Conservation (phyloP, 1,284 basidiomycete species). For the Anthracocystis walkeri region DNA sequence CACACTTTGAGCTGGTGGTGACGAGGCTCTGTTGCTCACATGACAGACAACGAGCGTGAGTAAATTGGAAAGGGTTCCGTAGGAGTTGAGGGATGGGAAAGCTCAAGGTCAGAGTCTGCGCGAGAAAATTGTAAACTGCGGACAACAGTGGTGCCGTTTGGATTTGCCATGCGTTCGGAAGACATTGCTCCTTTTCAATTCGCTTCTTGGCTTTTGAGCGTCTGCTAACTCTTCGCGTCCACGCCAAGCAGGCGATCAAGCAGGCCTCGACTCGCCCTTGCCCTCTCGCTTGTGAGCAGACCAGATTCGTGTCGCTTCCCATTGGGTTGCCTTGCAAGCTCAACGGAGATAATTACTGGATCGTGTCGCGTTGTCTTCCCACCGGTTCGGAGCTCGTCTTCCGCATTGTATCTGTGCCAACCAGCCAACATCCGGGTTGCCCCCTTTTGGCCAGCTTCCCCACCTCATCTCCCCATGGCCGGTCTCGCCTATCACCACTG, state of each 20-base stretch:
- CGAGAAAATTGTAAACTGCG: neutral
- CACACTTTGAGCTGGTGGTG: neutral
- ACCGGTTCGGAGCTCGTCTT: slow-evolving; percentile 24
- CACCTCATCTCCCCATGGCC: neutral
- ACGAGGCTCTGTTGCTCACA: slow-evolving; percentile 1
- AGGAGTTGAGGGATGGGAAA: neutral
- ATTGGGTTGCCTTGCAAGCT: neutral
- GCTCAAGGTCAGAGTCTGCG: neutral
- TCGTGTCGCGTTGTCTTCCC: slow-evolving; percentile 21
- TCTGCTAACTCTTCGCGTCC: neutral
- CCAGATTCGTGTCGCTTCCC: neutral
- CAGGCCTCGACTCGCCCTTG: slow-evolving; percentile 10
- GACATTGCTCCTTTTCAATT: slow-evolving; percentile 47
- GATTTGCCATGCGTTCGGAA: slow-evolving; percentile 34
- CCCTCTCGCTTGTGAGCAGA: neutral
- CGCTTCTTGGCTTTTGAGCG: slow-evolving; percentile 1
- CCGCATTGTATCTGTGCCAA: slow-evolving; percentile 11
- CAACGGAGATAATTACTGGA: neutral
- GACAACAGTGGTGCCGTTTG: neutral
- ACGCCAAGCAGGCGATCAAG: neutral
- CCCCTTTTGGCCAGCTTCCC: neutral
- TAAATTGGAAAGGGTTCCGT: neutral
- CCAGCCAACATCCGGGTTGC: slow-evolving; percentile 2
- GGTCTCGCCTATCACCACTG: slow-evolving; percentile 10
- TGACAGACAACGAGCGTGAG: slow-evolving; percentile 1